phyloP scores from a whole-genome alignment of 1,284 basidiomycete genomes.

The Trichosporon sp. region DNA sequence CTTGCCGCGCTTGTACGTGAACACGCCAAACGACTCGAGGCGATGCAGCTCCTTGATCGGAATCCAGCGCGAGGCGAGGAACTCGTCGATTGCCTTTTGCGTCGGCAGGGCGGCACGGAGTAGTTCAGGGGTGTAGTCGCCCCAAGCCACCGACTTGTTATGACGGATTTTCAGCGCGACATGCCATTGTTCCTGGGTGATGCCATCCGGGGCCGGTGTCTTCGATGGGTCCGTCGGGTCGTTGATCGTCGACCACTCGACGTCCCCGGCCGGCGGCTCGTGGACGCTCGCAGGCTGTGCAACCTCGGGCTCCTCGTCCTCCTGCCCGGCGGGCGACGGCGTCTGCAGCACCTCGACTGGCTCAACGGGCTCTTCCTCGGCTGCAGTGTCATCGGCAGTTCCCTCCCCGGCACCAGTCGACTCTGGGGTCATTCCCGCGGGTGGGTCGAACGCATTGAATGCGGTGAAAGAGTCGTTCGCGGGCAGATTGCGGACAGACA shows the following conservation, averaged over 20 bases:
- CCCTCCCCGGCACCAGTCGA: background rate
- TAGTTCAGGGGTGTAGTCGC: conserved; percentile 15
- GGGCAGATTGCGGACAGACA: background rate
- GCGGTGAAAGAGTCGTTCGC: background rate
- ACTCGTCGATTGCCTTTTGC: conserved; percentile 37
- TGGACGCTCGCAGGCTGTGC: background rate
- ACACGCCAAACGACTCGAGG: conserved; percentile 45
- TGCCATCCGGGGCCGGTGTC: background rate
- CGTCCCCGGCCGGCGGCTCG: background rate
- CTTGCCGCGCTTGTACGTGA: conserved; percentile 46
- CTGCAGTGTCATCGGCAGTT: background rate
- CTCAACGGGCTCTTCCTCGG: background rate
- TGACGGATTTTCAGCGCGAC: conserved; percentile 11
- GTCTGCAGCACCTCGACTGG: conserved; percentile 10
- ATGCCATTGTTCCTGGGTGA: conserved; percentile 13
- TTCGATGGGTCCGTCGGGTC: background rate
- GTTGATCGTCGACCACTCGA: conserved; percentile 5
- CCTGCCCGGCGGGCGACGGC: background rate
- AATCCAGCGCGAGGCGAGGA: conserved; percentile 41
- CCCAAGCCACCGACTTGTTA: conserved; percentile 14
- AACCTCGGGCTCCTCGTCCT: background rate
- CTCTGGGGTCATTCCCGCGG: conserved; percentile 2
- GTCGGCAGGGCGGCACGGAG: conserved; percentile 9
- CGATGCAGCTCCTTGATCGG: conserved; percentile 36
- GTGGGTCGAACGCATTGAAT: conserved; percentile 7